These are phyloP conservation scores for Beta macrorhiza DNA, from an alignment of 179 eudicot species.

Conservation along the genomic window DNA sequence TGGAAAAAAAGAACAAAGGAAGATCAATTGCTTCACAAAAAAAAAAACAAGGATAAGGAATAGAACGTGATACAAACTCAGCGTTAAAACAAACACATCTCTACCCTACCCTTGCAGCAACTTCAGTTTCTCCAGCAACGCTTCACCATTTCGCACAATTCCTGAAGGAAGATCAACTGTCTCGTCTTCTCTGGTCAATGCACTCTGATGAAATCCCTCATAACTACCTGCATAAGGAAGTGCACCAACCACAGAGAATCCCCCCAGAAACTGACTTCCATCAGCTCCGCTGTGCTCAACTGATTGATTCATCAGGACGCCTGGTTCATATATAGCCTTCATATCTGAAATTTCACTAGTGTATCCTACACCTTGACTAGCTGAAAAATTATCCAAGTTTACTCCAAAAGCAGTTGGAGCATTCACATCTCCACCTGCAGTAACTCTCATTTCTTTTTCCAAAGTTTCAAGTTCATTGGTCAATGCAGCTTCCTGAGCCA, in stretches of 20 bases:
- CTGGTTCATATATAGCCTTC: constrained; percentile 27
- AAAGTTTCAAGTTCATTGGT: constrained; percentile 34
- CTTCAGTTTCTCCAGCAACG: constrained; percentile 62
- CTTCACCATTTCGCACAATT: constrained; percentile 52
- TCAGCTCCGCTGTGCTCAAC: constrained; percentile 25
- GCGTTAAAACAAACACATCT: constrained; percentile 2
- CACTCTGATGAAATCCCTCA: constrained; percentile 27
- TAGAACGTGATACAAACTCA: not conserved
- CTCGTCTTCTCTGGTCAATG: constrained; percentile 34
- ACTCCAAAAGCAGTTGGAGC: constrained; percentile 26
- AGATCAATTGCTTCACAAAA: not conserved
- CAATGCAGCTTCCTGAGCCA: constrained; percentile 47
- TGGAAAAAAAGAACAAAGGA: constrained; percentile 31
- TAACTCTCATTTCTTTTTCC: constrained; percentile 33
- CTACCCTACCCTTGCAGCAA: constrained; percentile 48
- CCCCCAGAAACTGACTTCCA: constrained; percentile 25
- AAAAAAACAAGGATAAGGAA: not conserved
- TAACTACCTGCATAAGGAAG: constrained; percentile 27
- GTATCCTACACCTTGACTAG: constrained; percentile 28
- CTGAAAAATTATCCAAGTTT: constrained; percentile 22
- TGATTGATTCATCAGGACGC: constrained; percentile 22
- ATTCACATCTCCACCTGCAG: constrained; percentile 25
- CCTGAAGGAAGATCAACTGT: constrained; percentile 44
- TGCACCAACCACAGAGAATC: constrained; percentile 26
- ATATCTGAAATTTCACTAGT: constrained; percentile 29